Evolutionary conservation across 495 filamentous ascomycete genomes (phyloP), one percentile per base, ranked within the genome.

Genomic region (Rhizodiscina lignyota): DNA sequence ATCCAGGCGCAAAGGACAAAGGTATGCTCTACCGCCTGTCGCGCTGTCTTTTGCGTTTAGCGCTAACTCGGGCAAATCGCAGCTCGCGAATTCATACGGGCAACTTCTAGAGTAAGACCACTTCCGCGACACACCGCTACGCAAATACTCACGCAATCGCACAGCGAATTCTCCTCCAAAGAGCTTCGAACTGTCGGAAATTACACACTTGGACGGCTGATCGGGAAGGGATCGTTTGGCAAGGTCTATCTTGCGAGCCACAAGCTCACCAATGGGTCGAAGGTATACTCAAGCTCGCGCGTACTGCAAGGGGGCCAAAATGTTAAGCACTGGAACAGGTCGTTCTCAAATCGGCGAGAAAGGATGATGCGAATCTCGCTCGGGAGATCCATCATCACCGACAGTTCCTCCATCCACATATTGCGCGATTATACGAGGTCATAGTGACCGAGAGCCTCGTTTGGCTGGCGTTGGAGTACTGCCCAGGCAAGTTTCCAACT

Each of bases 341-440:
- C 42, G 87, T 96, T 12, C 83, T 96, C 52, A 96, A 96, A 58
- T 94, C 87, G 30, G 86, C 89, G 37, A 86, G 84, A 51, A 94
- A 93, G 58, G 79, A 87, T 46, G 89, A 97, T 51, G 70, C 82
- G 21, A 96, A 96, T 53, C 76, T 97, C 26, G 85, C 86, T 24
- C 79, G 89, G 38, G 89, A 97, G 53, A 96, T 97, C 44, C 89
- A 97, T 52, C 89, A 97, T 50, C 89, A 97, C 53, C 79, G 89
- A 44, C 89, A 97, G 60, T 93, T 97, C 55, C 65, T 94, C 40
- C 89, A 97, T 53, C 89, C 89, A 19, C 89, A 97, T 61, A 97
- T 97, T 52, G 86, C 89, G 18, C 71, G 89, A 8, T 63, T 97
- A 10, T 96, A 97, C 62, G 89, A 97, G 59, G 87, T 97, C 33